Conservation (phyloP, 148 eudicot species). For the Cornus kousa region DNA sequence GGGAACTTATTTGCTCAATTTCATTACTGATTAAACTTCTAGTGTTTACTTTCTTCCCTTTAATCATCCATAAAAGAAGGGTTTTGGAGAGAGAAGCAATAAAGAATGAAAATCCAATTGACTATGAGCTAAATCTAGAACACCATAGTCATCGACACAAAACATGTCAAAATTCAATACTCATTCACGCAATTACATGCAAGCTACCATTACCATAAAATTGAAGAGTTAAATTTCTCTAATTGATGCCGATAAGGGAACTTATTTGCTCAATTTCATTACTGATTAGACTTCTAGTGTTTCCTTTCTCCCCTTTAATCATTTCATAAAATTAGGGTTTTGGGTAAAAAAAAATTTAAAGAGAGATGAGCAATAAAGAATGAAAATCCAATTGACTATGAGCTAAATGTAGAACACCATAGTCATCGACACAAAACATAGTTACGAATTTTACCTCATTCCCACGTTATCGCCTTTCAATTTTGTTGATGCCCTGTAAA, state of each 20-base stretch:
- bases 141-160: no score
- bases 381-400: no score
- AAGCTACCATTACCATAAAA: background rate
- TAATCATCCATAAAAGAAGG: background rate
- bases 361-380: background rate
- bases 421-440: background rate
- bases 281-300: no score
- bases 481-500: background rate
- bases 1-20: background rate
- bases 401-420: no score
- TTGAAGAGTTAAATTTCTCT: background rate
- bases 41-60: background rate
- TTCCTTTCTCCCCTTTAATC: background rate
- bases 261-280: no score
- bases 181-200: no score
- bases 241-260: background rate
- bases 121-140: no score
- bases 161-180: background rate
- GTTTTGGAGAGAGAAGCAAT: background rate
- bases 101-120: background rate
- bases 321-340: no score
- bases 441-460: background rate
- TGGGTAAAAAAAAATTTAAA: background rate
- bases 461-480: background rate
- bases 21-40: no score